Base-by-base conservation (phyloP, 2,329 filamentous ascomycete genomes). In the Colletotrichum magnum region DNA sequence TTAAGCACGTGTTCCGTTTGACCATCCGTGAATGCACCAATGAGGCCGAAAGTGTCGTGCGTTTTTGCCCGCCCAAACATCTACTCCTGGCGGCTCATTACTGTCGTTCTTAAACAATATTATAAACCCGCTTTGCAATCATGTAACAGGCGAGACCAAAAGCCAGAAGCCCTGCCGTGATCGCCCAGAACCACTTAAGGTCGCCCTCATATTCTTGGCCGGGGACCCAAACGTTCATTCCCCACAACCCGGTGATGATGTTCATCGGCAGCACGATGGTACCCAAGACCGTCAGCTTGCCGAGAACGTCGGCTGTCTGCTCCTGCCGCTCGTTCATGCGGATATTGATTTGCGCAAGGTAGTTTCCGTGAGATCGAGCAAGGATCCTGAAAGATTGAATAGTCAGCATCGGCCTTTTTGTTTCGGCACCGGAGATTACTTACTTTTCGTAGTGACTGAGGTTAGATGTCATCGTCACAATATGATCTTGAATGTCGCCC, bases 221-320 rank as follows among this genome's bases (percentile, higher is more conserved):
- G 0, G 96, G 96, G 0, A 99, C 96, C 85, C 94, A 94, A 43
- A 95, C 93, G 85, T 99, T 99, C 95, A 98, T 98, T 59, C 95
- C 96, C 95, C 95, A 99, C 75, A 98, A 90, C 74, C 96, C 96
- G 2, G 96, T 98, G 76, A 99, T 95, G 78, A 99, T 97, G 79
- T 99, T 99, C 95, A 99, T 97, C 12, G 96, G 96, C 65, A 99
- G 85, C 3, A 99, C 95, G 74, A 99, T 98, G 6, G 96, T 99
- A 72, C 96, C 96, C 1, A 99, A 86, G 1, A 99, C 96, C 0
- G 96, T 98, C 69, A 99, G 88, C 80, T 96, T 97, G 72, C 95
- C 95, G 13, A 99, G 88, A 1, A 98, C 94, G 78, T 99, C 95
- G 48, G 94, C 94, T 1, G 96, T 99, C 82, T 97, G 92, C 80